Percentiles rank a stretch among this genome's conserved stretches.
Conservation (phyloP, 2,329 filamentous ascomycete genomes). For the Apiospora pterosperma region DNA sequence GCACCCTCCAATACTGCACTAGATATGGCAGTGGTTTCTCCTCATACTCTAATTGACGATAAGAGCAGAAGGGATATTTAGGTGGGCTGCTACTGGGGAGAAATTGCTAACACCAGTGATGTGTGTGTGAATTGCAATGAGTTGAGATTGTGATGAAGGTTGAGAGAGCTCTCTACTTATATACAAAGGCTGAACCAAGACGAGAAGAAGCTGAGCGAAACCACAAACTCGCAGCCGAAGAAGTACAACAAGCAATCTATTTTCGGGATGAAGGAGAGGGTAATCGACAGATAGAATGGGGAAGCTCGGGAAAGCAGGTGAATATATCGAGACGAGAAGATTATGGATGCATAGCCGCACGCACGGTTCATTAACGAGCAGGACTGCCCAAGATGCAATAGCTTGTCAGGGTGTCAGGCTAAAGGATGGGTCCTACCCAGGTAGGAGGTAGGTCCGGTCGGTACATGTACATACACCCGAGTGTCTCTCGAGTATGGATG, state of each 20-base stretch:
- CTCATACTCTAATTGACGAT: not conserved
- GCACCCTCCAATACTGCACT: not conserved
- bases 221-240: slow-evolving; percentile 13
- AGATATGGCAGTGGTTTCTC: not conserved
- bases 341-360: slow-evolving; percentile 1
- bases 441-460: not conserved
- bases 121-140: not conserved
- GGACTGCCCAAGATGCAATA: not conserved
- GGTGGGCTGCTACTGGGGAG: not conserved
- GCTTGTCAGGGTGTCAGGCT: slow-evolving; percentile 1
- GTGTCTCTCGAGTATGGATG: not conserved
- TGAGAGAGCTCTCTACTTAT: slow-evolving; percentile 13
- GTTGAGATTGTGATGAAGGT: slow-evolving; percentile 10
- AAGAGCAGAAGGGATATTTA: not conserved
- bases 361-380: not conserved
- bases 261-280: slow-evolving; percentile 15
- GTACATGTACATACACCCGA: not conserved
- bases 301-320: slow-evolving; percentile 7
- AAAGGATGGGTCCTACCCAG: not conserved
- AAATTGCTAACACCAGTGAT: not conserved
- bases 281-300: slow-evolving; percentile 13
- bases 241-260: slow-evolving; percentile 17
- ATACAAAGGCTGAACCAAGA: slow-evolving; percentile 15
- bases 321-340: slow-evolving; percentile 7
- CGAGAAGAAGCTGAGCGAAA: slow-evolving; percentile 12